These are phyloP conservation scores for Favolaschia claudopus DNA, from an alignment of 768 basidiomycete species.

Conservation along the genomic window DNA sequence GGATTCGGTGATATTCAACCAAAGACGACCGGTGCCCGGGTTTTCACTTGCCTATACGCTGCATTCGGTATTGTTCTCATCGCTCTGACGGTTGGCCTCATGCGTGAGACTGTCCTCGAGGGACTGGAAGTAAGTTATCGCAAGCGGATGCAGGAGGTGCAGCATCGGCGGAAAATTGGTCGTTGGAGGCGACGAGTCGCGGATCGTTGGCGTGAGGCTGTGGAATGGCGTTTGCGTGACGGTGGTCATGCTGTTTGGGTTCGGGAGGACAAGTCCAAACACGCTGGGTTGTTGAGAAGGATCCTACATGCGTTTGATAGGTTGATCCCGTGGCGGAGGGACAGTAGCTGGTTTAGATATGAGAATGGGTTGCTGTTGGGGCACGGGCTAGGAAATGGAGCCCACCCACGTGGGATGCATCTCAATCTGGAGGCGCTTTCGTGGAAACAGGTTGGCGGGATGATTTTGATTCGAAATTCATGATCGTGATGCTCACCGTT, in stretches of 20 bases:
- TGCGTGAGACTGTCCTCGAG: slow-evolving; percentile 78
- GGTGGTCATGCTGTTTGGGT: slow-evolving; percentile 63
- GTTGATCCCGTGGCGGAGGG: slow-evolving; percentile 25
- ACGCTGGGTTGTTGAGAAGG: slow-evolving; percentile 8
- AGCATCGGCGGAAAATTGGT: slow-evolving; percentile 51
- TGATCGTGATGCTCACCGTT: neutral
- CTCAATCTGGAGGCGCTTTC: slow-evolving; percentile 71
- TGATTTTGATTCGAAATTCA: neutral
- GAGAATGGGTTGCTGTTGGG: slow-evolving; percentile 24
- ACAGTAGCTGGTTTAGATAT: slow-evolving; percentile 11
- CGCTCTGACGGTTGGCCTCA: slow-evolving; percentile 67
- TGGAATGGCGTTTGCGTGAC: slow-evolving; percentile 69
- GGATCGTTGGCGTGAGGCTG: slow-evolving; percentile 63
- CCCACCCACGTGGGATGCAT: slow-evolving; percentile 56
- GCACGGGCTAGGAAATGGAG: slow-evolving; percentile 21
- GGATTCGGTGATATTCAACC: slow-evolving; percentile 84
- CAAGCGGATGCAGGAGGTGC: slow-evolving; percentile 56
- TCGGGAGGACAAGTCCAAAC: slow-evolving; percentile 34
- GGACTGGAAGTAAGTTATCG: slow-evolving; percentile 72
- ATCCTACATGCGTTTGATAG: slow-evolving; percentile 9
- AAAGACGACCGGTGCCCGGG: slow-evolving; percentile 52
- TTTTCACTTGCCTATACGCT: slow-evolving; percentile 67
- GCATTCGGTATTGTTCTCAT: slow-evolving; percentile 69
- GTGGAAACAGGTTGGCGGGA: slow-evolving; percentile 43
- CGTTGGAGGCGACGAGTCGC: slow-evolving; percentile 53